These are phyloP conservation scores for Fusarium foetens DNA, from an alignment of 2,329 filamentous ascomycete genomes.

Conservation along the genomic window DNA sequence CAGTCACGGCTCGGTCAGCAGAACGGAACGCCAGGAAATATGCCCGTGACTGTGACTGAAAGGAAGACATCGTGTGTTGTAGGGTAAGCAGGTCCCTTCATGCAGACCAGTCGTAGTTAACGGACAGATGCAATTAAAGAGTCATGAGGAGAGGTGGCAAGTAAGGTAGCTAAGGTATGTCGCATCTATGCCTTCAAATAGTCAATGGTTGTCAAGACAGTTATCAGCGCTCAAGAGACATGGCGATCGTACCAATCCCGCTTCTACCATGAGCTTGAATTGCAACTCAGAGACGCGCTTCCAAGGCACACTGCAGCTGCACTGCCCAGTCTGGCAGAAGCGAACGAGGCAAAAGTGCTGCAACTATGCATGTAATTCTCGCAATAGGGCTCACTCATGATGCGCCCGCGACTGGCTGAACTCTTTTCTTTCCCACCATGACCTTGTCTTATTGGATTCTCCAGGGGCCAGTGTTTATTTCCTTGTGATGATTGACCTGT, in stretches of 20 bases:
- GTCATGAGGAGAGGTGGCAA: constrained; percentile 20
- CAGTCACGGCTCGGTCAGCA: constrained; percentile 29
- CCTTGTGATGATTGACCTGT: neutral
- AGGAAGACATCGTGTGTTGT: neutral
- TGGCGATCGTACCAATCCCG: neutral
- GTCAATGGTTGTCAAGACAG: constrained; percentile 7
- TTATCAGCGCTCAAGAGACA: neutral
- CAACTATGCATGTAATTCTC: constrained; percentile 27
- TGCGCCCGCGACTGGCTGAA: constrained; percentile 12
- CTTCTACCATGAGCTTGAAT: constrained; percentile 16
- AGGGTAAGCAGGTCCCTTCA: constrained; percentile 28
- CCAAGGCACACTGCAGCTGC: constrained; percentile 25
- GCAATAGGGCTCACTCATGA: constrained; percentile 30
- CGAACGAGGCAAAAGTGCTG: constrained; percentile 13
- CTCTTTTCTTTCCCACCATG: neutral
- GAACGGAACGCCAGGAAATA: neutral
- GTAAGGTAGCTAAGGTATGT: neutral
- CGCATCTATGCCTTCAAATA: constrained; percentile 2
- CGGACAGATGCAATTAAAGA: constrained; percentile 40
- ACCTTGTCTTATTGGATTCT: constrained; percentile 12
- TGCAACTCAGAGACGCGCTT: constrained; percentile 19
- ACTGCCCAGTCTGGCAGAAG: constrained; percentile 5
- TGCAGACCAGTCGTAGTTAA: constrained; percentile 19
- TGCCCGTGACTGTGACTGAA: neutral
- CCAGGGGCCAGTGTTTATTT: neutral